Evolutionary conservation across 1,139 yeast genomes (phyloP), one percentile per base, ranked within the genome.

Genomic region (Yamadazyma mexicana): DNA sequence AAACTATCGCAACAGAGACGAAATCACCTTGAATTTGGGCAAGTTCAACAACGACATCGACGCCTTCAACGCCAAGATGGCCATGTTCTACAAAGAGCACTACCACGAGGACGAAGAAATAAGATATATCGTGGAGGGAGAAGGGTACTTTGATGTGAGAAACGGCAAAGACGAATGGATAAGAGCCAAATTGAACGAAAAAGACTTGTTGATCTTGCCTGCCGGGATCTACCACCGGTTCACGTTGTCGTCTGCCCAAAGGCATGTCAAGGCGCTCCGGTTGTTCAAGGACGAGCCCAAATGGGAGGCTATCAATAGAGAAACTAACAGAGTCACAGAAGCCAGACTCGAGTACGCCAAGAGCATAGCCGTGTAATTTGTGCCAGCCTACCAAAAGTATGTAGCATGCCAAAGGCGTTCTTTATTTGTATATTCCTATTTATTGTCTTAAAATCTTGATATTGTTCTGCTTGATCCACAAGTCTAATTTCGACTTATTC

Each of bases 81-180:
- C 75, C 45, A 75, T 64, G 40, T 91, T 91, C 62, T 88, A 84
- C 66, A 72, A 78, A 36, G 98, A 92, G 60, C 98, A 92, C 62
- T 72, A 87, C 49, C 98, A 92, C 59, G 98, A 92, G 60, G 98
- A 92, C 59, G 98, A 92, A 64, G 98, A 92, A 67, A 92, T 92
- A 59, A 73, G 98, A 48, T 91, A 89, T 63, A 79, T 89, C 43
- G 59, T 85, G 23, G 96, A 85, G 20, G 98, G 98, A 8, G 87
- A 81, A 45, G 98, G 98, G 0, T 92, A 78, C 62, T 92, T 92
- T 58, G 98, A 92, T 56, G 89, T 92, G 8, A 75, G 96, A 47
- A 82, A 79, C 55, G 57, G 66, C 15, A 66, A 74, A 30, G 89
- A 85, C 52, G 64, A 69, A 44, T 92, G 98, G 98, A 75, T 92